phyloP scores from a whole-genome alignment of 768 basidiomycete species.

The Lentinula detonsa region DNA sequence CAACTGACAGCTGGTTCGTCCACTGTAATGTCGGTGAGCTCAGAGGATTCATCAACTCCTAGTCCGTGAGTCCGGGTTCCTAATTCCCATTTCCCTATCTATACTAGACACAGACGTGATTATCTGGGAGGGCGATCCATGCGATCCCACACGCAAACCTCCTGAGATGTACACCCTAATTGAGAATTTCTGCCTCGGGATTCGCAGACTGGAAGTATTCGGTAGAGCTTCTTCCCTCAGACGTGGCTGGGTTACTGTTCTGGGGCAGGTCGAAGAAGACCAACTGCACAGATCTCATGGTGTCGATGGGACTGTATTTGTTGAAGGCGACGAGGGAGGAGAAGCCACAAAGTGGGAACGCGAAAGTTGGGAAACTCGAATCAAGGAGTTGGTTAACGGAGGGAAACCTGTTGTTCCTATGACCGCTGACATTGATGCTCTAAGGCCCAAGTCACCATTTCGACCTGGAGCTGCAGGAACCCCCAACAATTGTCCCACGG shows the following conservation, averaged over 20 bases:
- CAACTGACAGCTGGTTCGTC: conserved; percentile 94
- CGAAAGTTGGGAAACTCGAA: conserved; percentile 59
- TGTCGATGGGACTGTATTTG: conserved; percentile 25
- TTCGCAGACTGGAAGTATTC: conserved; percentile 87
- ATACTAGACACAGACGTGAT: conserved; percentile 89
- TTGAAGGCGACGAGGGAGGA: conserved; percentile 36
- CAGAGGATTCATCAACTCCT: background rate
- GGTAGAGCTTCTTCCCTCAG: conserved; percentile 66
- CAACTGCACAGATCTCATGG: conserved; percentile 30
- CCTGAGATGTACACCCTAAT: conserved; percentile 95
- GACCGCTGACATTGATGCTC: conserved; percentile 73
- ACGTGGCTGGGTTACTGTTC: conserved; percentile 89
- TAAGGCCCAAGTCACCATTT: conserved; percentile 83
- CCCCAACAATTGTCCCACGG: conserved; percentile 18
- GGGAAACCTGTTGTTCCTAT: conserved; percentile 64
- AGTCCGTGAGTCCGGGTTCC: conserved; percentile 10
- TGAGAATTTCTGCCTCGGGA: conserved; percentile 96
- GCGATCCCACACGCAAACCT: conserved; percentile 82
- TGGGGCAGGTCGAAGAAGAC: conserved; percentile 58
- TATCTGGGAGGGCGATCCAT: conserved; percentile 89
- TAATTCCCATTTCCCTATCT: background rate
- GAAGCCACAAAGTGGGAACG: conserved; percentile 50
- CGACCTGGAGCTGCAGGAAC: conserved; percentile 26
- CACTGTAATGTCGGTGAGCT: conserved; percentile 93
- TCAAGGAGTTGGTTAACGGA: conserved; percentile 45